Base-by-base conservation (phyloP, 208 protist genomes). In the Leishmania lainsoni region DNA sequence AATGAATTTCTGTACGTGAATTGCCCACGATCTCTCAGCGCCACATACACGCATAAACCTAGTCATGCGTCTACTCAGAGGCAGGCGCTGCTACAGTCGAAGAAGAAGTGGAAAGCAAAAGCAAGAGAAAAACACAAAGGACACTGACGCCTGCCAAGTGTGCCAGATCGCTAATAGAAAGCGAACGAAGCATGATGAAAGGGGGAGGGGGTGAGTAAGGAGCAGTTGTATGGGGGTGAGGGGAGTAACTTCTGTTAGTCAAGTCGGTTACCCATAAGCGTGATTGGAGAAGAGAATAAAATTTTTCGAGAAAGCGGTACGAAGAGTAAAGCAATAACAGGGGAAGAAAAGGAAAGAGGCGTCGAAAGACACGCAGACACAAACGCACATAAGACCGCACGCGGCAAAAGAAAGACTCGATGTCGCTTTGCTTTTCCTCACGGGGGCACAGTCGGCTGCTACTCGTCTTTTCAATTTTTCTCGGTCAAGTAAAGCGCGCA, bases 301-400 rank as follows among this genome's bases (percentile, higher is more conserved):
- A 51, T 3, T 0, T 4, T 2, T 32, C 1, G 14, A 48, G 9
- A 1, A 54, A 54, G 14, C 51, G 51, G 51, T 17, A 54, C 39
- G 45, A 51, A 0, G 35, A 56, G 22, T n/a, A 32, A 52, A 48
- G 17, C 26, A 35, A 10, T 29, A 48, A 72, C 17, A 54, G 2
- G 20, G 26, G 26, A 79, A 81, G 49, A 69, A 76, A 63, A 74
- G 26, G 22, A 75, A 61, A 70, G 52, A 78, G n/a, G 78, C 59
- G 35, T 42, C 69, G 51, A 81, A 29, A 61, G 35, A 74, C 49
- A 78, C 80, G 56, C 29, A 63, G 20, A 82, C 20, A 85, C 35
- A 22, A 32, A 52, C 61, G 58, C 32, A 68, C 16, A 39, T 1
- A 39, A 29, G 0, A 61, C 2, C 22, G 3, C 59, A 22, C 10